Base-by-base conservation (phyloP, 2,329 filamentous ascomycete genomes). In the Colletotrichum sp. region DNA sequence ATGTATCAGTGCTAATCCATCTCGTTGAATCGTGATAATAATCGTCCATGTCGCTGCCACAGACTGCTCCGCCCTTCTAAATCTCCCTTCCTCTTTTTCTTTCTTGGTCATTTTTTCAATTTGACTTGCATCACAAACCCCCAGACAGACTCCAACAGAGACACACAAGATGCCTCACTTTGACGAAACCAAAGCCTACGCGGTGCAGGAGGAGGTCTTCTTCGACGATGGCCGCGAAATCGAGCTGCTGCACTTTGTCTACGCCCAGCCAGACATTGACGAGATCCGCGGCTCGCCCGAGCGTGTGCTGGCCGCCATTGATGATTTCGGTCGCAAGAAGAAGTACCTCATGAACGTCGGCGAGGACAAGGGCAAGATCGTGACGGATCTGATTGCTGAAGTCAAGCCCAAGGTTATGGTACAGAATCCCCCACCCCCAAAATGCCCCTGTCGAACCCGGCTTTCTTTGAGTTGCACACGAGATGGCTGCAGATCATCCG, bases 271-370 rank as follows among this genome's bases (percentile, higher is more conserved):
- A 2, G 87, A 93, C 76, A 84, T 95, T 32, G 90, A 93, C 4
- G 86, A 91, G 68, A 89, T 96, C 71, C 88, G 92, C 67, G 92
- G 90, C 24, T 92, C 91, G 24, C 94, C 94, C 0, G 81, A 89
- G 18, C 89, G 89, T 72, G 90, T 96, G 2, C 87, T 96, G 0
- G 87, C 88, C 30, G 91, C 91, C 32, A 95, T 96, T 82, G 94
- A 96, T 80, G 90, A 94, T 69, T 96, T 84, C 79, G 86, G 81
- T 21, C 80, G 90, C 59, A 92, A 90, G 4, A 88, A 91, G 77
- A 94, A 93, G 82, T 94, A 93, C 78, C 89, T 96, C 68, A 96
- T 96, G 93, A 96, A 96, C 78, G 91, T 97, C 3, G 95, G 95
- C 55, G 89, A 92, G 79, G 88, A 92, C 80, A 97, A 97, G 85